These are phyloP conservation scores for Rhodotorula toruloides DNA, from an alignment of 768 basidiomycete species.

Conservation along the genomic window DNA sequence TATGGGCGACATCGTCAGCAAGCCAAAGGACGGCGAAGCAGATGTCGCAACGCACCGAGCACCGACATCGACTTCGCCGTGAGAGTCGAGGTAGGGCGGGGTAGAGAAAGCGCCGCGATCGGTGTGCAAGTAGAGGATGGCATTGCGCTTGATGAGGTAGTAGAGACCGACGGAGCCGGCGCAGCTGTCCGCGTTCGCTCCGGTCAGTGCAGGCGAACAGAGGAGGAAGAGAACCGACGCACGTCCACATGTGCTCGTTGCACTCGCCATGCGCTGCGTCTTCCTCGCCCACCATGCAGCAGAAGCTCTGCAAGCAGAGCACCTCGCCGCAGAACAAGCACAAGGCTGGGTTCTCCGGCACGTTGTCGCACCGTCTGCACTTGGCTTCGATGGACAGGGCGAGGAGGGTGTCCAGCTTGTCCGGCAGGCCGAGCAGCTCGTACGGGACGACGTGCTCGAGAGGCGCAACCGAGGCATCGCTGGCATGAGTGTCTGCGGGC, in stretches of 20 bases:
- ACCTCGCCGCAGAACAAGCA: conserved; percentile 84
- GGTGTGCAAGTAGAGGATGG: conserved; percentile 79
- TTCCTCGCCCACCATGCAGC: conserved; percentile 64
- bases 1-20: neutral
- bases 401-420: conserved; percentile 76
- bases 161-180: conserved; percentile 83
- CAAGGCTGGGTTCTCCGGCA: conserved; percentile 79
- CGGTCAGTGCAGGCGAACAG: neutral
- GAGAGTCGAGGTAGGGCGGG: conserved; percentile 87
- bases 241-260: conserved; percentile 93
- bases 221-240: conserved; percentile 47
- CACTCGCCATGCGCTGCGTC: conserved; percentile 74
- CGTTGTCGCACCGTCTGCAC: conserved; percentile 70
- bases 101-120: conserved; percentile 80
- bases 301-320: conserved; percentile 85
- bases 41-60: conserved; percentile 62
- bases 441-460: conserved; percentile 70
- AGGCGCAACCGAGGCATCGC: too few relatives aligned
- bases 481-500: too few relatives aligned
- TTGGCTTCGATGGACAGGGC: conserved; percentile 64
- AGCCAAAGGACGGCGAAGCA: neutral
- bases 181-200: conserved; percentile 56
- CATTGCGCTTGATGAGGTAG: conserved; percentile 85
- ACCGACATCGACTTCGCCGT: conserved; percentile 86
- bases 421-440: conserved; percentile 72